Base-by-base conservation (phyloP, 306 rosid genomes). In the Vigna unguiculata region DNA sequence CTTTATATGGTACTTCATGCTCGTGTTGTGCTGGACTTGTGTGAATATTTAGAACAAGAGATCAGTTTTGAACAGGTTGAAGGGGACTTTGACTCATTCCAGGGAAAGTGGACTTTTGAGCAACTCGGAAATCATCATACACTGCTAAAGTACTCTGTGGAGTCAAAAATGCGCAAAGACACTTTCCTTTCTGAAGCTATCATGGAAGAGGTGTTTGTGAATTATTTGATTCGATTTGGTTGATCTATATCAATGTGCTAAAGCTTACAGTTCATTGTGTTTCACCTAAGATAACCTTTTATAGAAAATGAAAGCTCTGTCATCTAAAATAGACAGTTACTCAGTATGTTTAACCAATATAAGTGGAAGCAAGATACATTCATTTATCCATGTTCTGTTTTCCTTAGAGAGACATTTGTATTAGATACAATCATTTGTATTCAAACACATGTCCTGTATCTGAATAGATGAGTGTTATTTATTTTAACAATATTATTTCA, bases 1-100 rank as follows among this genome's bases (percentile, higher is more conserved):
- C 97, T 95, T 69, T 95, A 95, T 81, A 92, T 95, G 98, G 98
- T 95, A 71, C 96, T 95, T 70, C 98, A 95, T 54, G 98, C 98
- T n/a, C 97, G 98, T 24, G 98, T 90, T 76, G 95, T 95, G 67
- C 86, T 95, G 66, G 96, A 95, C 86, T 85, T 95, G 84, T 85
- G 92, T 40, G 97, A 95, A 75, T 81, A 69, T 72, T 86, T 87
- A 60, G 98, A 90, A 82, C 89, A 90, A 61, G 98, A 95, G 81
- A 90, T 95, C 72, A 88, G 90, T 78, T 95, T 95, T 75, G 96
- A 89, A 83, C 98, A 92, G 84, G 95, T 89, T 83, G 96, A 95
- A 83, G 98, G 98, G 64, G 97, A 95, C 84, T 95, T 95, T 16
- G 97, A 92, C 80, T 89, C 97, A 1, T 90, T 95, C 75, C 83